Evolutionary conservation across 352 stramenopile genomes (phyloP), one percentile per base, ranked within the genome.

Genomic region (Globisporangium takayamanum): DNA sequence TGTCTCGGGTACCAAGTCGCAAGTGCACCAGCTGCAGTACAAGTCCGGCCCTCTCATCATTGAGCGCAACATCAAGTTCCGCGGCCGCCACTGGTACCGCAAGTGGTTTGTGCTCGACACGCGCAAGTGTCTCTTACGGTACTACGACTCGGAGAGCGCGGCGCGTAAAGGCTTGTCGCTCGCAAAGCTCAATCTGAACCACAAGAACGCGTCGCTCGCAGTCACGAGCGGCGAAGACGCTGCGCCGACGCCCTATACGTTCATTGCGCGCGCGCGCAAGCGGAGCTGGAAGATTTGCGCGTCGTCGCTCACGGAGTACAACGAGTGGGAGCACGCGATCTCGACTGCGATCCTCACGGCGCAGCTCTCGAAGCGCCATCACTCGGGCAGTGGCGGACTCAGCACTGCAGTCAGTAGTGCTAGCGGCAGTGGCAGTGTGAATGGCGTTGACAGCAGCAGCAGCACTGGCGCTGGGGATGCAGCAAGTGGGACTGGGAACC

Each of bases 31-130:
- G 28, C 47, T 60, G 37, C 46, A 68, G 36, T 66, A 74, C 42
- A 87, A 91, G 53, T 58, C 70, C 1, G 81, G 79, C 0, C 69
- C 66, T 6, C 56, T 92, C 7, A 92, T 92, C 50, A 73, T 92
- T 33, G 75, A 92, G 59, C 77, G 81, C 46, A 82, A 72, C 57
- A 67, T 88, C 42, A 88, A 88, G 56, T 88, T 88, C 33, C 78
- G 77, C 10, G 78, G 80, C 22, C 70, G 74, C 5, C 76, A 87
- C 50, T 92, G 81, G 81, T 92, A 92, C 45, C 75, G 79, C 46
- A 92, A 92, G 63, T 92, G 81, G 81, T 88, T 92, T 59, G 77
- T 88, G 1, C 55, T 92, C 8, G 78, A 92, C 55, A 67, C 64
- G 7, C 66, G 62, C 26, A 88, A 89, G 64, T 74, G 72, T n/a